These are phyloP conservation scores for Candida tunisiensis DNA, from an alignment of 1,139 yeast species.

Conservation along the genomic window DNA sequence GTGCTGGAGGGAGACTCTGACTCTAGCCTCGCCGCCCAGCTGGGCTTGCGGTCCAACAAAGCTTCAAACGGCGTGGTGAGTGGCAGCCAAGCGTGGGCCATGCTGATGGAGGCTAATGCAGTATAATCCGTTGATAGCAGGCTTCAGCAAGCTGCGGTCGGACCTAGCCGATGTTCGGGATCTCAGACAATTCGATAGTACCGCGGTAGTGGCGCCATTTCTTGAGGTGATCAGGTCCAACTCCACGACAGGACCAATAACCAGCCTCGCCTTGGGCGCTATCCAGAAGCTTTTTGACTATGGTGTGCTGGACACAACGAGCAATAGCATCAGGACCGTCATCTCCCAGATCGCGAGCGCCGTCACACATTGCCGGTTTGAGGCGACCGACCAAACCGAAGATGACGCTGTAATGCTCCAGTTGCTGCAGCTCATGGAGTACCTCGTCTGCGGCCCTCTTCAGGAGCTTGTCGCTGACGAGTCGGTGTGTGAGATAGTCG, in stretches of 20 bases:
- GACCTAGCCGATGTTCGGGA: conserved; percentile 43
- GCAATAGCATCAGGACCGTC: conserved; percentile 30
- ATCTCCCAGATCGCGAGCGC: conserved; percentile 54
- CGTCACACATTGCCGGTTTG: conserved; percentile 87
- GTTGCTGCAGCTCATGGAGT: conserved; percentile 61
- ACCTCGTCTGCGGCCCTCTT: conserved; percentile 45
- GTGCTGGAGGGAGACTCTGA: conserved; percentile 23
- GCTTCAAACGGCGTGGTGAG: not conserved
- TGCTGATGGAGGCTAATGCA: conserved; percentile 7
- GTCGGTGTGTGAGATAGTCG: conserved; percentile 74
- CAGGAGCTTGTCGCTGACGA: conserved; percentile 61
- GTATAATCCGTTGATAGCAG: conserved; percentile 56
- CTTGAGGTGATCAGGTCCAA: conserved; percentile 74
- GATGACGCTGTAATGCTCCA: conserved; percentile 86
- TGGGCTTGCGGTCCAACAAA: conserved; percentile 9
- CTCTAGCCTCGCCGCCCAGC: conserved; percentile 12
- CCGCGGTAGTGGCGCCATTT: conserved; percentile 73
- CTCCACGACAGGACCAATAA: conserved; percentile 71
- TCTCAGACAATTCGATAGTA: conserved; percentile 44
- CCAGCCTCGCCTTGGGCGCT: conserved; percentile 66
- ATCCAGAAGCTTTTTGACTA: conserved; percentile 55
- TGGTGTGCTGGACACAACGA: conserved; percentile 29
- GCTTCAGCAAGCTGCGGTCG: conserved; percentile 62
- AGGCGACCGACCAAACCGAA: conserved; percentile 83
- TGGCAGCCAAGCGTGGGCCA: too few species aligned